A percentile compares a stretch with the other conserved stretches of the same genome.
phyloP scores from a whole-genome alignment of 176 grass and related monocot species.

The Avena insularis region DNA sequence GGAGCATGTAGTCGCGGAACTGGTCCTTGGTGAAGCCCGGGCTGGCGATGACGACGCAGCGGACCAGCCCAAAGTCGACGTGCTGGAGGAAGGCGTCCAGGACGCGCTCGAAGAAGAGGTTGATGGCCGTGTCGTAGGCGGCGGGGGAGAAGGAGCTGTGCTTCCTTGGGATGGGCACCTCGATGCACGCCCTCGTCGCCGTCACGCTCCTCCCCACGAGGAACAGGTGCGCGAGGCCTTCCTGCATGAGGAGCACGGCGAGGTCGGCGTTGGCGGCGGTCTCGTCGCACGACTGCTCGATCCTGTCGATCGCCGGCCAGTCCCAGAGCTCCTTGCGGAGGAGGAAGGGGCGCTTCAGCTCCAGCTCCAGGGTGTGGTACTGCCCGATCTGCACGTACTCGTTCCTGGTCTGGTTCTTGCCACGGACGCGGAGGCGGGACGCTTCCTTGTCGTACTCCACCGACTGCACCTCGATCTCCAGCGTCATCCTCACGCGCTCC shows the following conservation, averaged over 20 bases:
- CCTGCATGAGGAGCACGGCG: conserved; percentile 89
- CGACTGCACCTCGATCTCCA: background rate
- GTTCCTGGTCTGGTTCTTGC: conserved; percentile 78
- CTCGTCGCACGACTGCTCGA: conserved; percentile 75
- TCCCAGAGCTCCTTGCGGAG: conserved; percentile 84
- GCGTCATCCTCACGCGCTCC: background rate
- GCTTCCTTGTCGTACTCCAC: background rate
- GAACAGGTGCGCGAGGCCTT: conserved; percentile 77
- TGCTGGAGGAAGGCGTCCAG: conserved; percentile 72
- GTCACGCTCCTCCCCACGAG: conserved; percentile 80
- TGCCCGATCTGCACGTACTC: conserved; percentile 85
- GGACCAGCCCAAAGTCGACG: conserved; percentile 69
- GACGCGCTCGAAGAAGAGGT: conserved; percentile 85
- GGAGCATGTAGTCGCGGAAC: conserved; percentile 85
- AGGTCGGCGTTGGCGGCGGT: conserved; percentile 80
- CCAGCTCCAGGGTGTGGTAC: conserved; percentile 88
- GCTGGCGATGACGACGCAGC: conserved; percentile 79
- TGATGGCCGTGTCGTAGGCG: conserved; percentile 44
- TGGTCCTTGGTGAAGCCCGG: conserved; percentile 94
- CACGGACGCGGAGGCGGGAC: conserved; percentile 60
- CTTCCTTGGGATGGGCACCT: conserved; percentile 81
- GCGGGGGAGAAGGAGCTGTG: conserved; percentile 52
- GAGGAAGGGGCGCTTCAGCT: conserved; percentile 62
- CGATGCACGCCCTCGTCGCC: conserved; percentile 60
- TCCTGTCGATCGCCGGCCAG: conserved; percentile 66